Evolutionary conservation across 805 yeast genomes (phyloP).

Genomic region (Maudiozyma saulgeensis): DNA sequence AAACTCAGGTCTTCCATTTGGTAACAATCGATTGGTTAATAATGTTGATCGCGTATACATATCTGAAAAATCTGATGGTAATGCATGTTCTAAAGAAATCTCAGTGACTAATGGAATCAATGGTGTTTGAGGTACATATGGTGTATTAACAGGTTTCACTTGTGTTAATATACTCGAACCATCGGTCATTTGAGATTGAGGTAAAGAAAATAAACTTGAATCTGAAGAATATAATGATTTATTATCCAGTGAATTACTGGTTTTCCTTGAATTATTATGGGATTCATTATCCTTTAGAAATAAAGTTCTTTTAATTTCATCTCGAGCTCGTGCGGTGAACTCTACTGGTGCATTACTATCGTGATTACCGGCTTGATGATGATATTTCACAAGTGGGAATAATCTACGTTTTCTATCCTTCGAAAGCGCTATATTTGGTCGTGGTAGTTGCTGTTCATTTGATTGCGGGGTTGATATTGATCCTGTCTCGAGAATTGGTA

Average conservation of each 20-base stretch:
- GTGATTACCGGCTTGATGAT: not conserved
- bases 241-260: not conserved
- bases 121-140: not conserved
- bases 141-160: not conserved
- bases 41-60: slow-evolving; percentile 46
- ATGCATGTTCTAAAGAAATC: slow-evolving; percentile 34
- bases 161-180: not conserved
- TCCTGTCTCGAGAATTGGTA: not conserved
- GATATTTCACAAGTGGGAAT: not conserved
- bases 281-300: not conserved
- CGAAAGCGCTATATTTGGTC: not conserved
- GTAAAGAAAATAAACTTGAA: not conserved
- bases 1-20: slow-evolving; percentile 48
- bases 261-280: too few relatives aligned
- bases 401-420: not conserved
- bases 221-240: not conserved
- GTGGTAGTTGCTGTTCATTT: not conserved
- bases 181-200: not conserved
- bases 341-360: slow-evolving; percentile 21
- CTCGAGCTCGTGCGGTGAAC: slow-evolving; percentile 27
- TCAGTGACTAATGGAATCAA: slow-evolving; percentile 1
- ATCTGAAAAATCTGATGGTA: slow-evolving; percentile 39
- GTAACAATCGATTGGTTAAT: slow-evolving; percentile 30
- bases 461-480: not conserved
- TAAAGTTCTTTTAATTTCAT: slow-evolving; percentile 24